Conservation (phyloP, 108 stramenopile species). For the Nitzschia sp. region DNA sequence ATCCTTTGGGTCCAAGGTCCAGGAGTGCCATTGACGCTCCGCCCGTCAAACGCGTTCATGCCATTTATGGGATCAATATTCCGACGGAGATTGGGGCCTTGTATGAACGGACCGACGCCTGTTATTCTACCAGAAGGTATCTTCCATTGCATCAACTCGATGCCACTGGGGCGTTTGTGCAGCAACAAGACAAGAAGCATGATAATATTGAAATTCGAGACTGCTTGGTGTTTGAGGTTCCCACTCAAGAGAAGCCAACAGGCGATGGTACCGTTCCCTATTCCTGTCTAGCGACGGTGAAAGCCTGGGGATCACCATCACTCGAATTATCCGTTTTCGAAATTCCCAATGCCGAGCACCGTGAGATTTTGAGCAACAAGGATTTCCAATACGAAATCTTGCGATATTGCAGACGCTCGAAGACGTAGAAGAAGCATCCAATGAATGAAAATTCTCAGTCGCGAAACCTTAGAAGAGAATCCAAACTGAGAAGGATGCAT, state of each 20-base stretch:
- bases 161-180: constrained; percentile 6
- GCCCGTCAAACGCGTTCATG: constrained; percentile 51
- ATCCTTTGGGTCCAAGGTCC: constrained; percentile 21
- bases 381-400: no score
- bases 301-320: constrained; percentile 35
- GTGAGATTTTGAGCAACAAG: constrained; percentile 11
- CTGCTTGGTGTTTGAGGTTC: constrained; percentile 21
- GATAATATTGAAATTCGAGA: constrained; percentile 46
- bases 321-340: constrained; percentile 46
- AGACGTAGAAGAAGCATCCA: no score
- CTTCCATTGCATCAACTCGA: constrained; percentile 39
- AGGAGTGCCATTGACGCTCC: constrained; percentile 36
- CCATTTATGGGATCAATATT: constrained; percentile 62
- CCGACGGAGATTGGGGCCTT: constrained; percentile 52
- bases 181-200: constrained; percentile 26
- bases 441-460: no score
- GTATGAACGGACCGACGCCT: constrained; percentile 37
- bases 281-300: constrained; percentile 44
- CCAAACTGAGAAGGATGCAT: no score
- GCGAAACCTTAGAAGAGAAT: no score
- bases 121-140: constrained; percentile 11
- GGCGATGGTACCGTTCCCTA: constrained; percentile 64
- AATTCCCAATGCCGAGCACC: constrained; percentile 45
- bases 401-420: no score
- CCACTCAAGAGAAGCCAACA: constrained; percentile 11